Percentiles rank a stretch among this genome's conserved stretches.
Conservation (phyloP, 176 grass and related monocot species). For the Zea luxurians region DNA sequence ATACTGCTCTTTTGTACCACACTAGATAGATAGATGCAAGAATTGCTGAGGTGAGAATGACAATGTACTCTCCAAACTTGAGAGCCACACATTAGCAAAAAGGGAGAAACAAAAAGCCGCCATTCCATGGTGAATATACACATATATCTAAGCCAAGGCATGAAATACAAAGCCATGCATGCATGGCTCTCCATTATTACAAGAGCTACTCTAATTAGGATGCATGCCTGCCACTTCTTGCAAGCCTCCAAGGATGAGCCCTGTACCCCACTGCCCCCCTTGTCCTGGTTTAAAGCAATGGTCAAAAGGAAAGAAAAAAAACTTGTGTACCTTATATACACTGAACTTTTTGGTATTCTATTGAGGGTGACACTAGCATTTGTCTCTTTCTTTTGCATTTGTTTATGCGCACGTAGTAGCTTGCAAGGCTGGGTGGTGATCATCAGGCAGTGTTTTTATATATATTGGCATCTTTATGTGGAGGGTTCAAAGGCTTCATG, state of each 20-base stretch:
- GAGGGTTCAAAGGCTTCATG: conserved; percentile 39
- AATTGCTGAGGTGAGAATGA: conserved; percentile 30
- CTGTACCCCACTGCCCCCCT: not conserved
- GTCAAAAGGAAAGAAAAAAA: conserved; percentile 43
- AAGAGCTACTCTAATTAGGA: conserved; percentile 39
- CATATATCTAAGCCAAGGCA: conserved; percentile 18
- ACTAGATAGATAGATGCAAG: conserved; percentile 5
- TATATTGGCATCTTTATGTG: conserved; percentile 32
- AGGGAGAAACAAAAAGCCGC: conserved; percentile 27
- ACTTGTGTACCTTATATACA: conserved; percentile 29
- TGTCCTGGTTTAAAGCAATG: conserved; percentile 43
- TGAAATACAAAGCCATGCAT: conserved; percentile 24
- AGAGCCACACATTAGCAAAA: conserved; percentile 43
- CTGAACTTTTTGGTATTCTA: conserved; percentile 48
- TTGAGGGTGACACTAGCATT: conserved; percentile 49
- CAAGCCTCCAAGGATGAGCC: conserved; percentile 38
- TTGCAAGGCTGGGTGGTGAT: conserved; percentile 26
- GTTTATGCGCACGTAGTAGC: conserved; percentile 39
- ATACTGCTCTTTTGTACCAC: conserved; percentile 3
- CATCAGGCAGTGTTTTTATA: conserved; percentile 34
- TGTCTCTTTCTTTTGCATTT: conserved; percentile 52
- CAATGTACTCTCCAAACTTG: conserved; percentile 27
- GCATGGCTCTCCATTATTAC: conserved; percentile 36
- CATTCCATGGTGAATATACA: conserved; percentile 15
- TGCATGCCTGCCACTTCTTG: conserved; percentile 31